Conservation (phyloP, 2,329 filamentous ascomycete genomes). For the Huntiella decipiens region DNA sequence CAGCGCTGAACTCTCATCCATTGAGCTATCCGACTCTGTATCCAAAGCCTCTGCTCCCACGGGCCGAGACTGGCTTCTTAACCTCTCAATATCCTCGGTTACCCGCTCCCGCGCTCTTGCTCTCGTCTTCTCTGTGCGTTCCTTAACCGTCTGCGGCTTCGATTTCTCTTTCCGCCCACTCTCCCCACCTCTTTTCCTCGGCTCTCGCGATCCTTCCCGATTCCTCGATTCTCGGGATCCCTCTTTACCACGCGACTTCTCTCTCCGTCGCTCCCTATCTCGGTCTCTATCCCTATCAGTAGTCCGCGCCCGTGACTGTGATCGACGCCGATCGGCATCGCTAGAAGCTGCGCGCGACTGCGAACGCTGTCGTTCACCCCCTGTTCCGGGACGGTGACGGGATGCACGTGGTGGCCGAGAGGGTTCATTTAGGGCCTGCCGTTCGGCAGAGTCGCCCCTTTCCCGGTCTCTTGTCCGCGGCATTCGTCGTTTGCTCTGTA, state of each 20-base stretch:
- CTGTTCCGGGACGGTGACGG: not conserved
- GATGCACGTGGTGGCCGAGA: slow-evolving; percentile 1
- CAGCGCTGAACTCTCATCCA: slow-evolving; percentile 11
- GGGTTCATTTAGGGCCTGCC: slow-evolving; percentile 4
- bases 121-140: slow-evolving; percentile 12
- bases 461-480: slow-evolving; percentile 8
- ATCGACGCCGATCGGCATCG: not conserved
- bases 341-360: not conserved
- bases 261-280: not conserved
- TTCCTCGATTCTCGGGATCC: not conserved
- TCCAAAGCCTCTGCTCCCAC: slow-evolving; percentile 9
- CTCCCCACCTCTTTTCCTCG: not conserved
- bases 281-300: not conserved
- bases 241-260: not conserved
- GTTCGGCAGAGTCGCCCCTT: slow-evolving; percentile 10
- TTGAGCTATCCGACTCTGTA: slow-evolving; percentile 5
- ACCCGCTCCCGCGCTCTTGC: slow-evolving; percentile 13
- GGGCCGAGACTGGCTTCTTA: slow-evolving; percentile 4
- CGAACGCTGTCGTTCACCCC: too few relatives aligned
- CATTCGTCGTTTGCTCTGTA: not conserved
- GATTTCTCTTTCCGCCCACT: not conserved
- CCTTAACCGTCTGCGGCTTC: not conserved
- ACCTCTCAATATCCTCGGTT: slow-evolving; percentile 12
- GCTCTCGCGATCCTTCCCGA: not conserved
- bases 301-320: not conserved